Conservation (phyloP, 192 early-diverging fungal species). For the Physocladia obscura region DNA sequence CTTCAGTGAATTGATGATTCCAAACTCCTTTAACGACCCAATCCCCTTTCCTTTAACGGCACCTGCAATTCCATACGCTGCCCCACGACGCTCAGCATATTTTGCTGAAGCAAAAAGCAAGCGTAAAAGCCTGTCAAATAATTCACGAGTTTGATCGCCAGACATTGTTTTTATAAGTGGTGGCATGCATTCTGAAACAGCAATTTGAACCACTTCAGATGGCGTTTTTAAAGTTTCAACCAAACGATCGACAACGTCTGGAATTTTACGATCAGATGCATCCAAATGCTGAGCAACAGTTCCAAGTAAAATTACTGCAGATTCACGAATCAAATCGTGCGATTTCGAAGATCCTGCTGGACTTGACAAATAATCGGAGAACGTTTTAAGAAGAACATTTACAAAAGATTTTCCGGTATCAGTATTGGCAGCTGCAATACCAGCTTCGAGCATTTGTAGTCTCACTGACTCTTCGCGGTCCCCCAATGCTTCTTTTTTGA, state of each 20-base stretch:
- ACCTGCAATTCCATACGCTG: slow-evolving; percentile 94
- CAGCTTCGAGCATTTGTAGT: slow-evolving; percentile 81
- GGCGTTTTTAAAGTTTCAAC: slow-evolving; percentile 90
- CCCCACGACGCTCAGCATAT: slow-evolving; percentile 87
- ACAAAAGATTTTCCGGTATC: slow-evolving; percentile 67
- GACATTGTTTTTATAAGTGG: slow-evolving; percentile 76
- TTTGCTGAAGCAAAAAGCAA: slow-evolving; percentile 69
- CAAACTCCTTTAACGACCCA: slow-evolving; percentile 78
- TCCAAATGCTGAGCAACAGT: slow-evolving; percentile 86
- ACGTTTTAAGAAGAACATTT: slow-evolving; percentile 67
- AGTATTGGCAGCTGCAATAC: slow-evolving; percentile 70
- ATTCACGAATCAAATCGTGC: slow-evolving; percentile 86
- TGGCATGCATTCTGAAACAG: slow-evolving; percentile 93
- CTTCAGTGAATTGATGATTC: slow-evolving; percentile 78
- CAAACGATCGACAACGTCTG: slow-evolving; percentile 79
- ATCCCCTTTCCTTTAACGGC: slow-evolving; percentile 90
- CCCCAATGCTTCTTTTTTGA: slow-evolving; percentile 80
- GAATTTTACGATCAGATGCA: slow-evolving; percentile 68
- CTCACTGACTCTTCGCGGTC: slow-evolving; percentile 80
- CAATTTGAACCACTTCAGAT: slow-evolving; percentile 89
- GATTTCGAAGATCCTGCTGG: slow-evolving; percentile 70
- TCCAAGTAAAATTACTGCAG: slow-evolving; percentile 89
- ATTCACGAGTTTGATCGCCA: slow-evolving; percentile 52
- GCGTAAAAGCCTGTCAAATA: slow-evolving; percentile 68
- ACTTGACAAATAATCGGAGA: slow-evolving; percentile 74